Base-by-base conservation (phyloP, 176 grass and related monocot species). In the Zea luxurians region DNA sequence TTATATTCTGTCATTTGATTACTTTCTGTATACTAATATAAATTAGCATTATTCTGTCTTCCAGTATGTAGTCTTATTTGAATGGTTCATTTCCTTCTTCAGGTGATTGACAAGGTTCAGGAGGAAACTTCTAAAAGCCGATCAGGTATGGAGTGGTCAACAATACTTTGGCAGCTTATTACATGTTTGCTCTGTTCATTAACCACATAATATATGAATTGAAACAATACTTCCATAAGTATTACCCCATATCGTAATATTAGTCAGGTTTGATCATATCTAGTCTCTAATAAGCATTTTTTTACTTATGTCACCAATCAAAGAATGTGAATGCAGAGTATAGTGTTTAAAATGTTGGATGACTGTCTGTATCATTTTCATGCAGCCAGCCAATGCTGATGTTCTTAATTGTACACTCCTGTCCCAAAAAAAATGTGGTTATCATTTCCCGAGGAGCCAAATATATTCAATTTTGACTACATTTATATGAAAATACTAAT, bases 51-150 rank as follows among this genome's bases (percentile, higher is more conserved):
- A 27, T 27, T 27, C 15, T 35, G 18, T 77, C 59, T 67, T 74
- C 17, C 21, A 70, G 0, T 36, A 55, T 74, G 20, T 17, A 27
- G 16, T 61, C 13, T 59, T 86, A 46, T 72, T 34, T 60, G 53
- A 64, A 77, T 83, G 45, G 7, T 70, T 77, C 46, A 11, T 36
- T 63, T 78, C 3, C 12, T 71, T 27, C 27, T 27, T 11, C 69
- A 99, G 96, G 96, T 99, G 21, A 99, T 99, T 63, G 96, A 99
- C 79, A 99, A 99, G 66, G 96, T 99, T 76, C 96, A 99, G 88
- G 96, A 99, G 84, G 96, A 99, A 87, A 99, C 92, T 76, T 87
- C 90, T 20, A 99, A 93, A 76, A 99, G 83, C 38, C 90, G 96
- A 81, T 71, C 87, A 91, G 96, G 96, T 99, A 83, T 80, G 71